Evolutionary conservation across 1,139 yeast genomes (phyloP).

Genomic region (Kodamaea fungicola): DNA sequence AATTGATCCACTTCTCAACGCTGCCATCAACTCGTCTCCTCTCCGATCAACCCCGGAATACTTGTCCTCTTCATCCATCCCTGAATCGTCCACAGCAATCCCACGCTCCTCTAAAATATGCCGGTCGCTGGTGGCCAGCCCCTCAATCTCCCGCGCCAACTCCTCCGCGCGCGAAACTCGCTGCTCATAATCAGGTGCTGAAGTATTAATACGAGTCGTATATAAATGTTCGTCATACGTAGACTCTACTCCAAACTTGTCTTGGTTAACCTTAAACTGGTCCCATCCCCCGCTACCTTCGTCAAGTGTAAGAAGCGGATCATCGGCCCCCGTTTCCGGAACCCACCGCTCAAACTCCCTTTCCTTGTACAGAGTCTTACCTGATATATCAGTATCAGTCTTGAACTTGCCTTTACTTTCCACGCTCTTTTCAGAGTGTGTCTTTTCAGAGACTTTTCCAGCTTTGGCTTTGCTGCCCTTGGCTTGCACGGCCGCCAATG

Average conservation of each 20-base stretch:
- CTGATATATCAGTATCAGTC: conserved; percentile 83
- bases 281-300: conserved; percentile 64
- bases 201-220: conserved; percentile 77
- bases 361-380: conserved; percentile 42
- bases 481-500: conserved; percentile 7
- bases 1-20: conserved; percentile 39
- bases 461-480: not conserved
- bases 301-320: conserved; percentile 39
- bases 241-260: conserved; percentile 83
- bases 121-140: conserved; percentile 61
- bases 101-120: conserved; percentile 95
- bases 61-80: conserved; percentile 92
- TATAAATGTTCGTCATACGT: conserved; percentile 86
- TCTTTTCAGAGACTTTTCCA: not conserved
- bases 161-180: conserved; percentile 69
- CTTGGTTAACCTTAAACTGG: conserved; percentile 87
- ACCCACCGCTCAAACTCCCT: conserved; percentile 84
- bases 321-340: conserved; percentile 50
- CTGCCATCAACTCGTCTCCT: conserved; percentile 65
- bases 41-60: conserved; percentile 81
- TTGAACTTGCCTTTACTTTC: conserved; percentile 42
- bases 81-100: conserved; percentile 68
- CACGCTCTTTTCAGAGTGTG: not conserved
- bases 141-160: conserved; percentile 80
- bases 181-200: conserved; percentile 69